Evolutionary conservation across 768 basidiomycete species (phyloP), one percentile per base, ranked within the genome.

Genomic region (Serendipita vermifera): DNA sequence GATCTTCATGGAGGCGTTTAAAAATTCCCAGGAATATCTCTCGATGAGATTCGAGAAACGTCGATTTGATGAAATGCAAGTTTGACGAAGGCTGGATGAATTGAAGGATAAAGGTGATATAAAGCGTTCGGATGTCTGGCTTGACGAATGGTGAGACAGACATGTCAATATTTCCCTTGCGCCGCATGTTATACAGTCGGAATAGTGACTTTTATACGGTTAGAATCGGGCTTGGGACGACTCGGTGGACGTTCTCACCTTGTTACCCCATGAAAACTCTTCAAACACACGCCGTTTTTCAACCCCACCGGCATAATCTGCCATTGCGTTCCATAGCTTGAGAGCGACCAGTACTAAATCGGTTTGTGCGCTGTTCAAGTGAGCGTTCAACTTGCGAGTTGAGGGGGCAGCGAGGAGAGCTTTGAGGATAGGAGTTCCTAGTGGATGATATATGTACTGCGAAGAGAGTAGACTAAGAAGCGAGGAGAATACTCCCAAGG

Each of bases 121-220:
- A 87, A 3, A 84, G 72, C 0, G 86, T 87, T 33, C 89, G 77
- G 40, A 92, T 90, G 66, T 92, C 90, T 85, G 62, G 38, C 29
- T 55, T 40, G 46, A 27, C 26, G 35, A 63, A 51, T 5, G 14
- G 29, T 20, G 27, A 35, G 15, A 22, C 31, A 3, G 15, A 5
- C 27, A 38, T n/a, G 20, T 54, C 31, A 29, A 51, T 29, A 38
- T 79, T 79, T 1, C 70, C 66, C 67, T 74, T 86, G 14, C 85
- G 75, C 27, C 87, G 74, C 84, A 87, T 85, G 36, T 75, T 72
- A 24, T 87, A 64, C 1, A 90, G 65, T 68, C 80, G 87, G 2
- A 79, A 75, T 2, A 87, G 69, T 24, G 75, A 75, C 86, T 88
- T 54, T 3, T 32, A 3, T 15, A 22, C 5, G 33, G 29, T 43